Evolutionary conservation across 2,329 filamentous ascomycete genomes (phyloP).

Genomic region (Teratosphaeria zuluensis): DNA sequence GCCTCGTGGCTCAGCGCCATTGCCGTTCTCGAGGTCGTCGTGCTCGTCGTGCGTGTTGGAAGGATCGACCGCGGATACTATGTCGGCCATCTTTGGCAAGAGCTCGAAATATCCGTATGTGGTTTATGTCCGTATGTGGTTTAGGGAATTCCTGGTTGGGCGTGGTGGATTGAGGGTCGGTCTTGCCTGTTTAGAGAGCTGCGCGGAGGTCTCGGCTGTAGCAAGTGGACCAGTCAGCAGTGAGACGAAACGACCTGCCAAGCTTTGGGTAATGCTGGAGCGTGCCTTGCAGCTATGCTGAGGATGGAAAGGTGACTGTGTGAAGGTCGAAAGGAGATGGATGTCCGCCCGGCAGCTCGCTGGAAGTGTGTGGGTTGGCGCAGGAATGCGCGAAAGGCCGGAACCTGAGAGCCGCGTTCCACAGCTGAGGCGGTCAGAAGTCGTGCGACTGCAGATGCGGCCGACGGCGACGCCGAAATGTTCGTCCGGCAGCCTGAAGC

Average conservation of each 20-base stretch:
- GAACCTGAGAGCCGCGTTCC: neutral
- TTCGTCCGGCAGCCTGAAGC: neutral
- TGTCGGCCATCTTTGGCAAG: conserved; percentile 10
- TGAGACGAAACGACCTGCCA: neutral
- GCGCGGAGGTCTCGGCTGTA: neutral
- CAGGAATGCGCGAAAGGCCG: neutral
- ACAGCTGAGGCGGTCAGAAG: neutral
- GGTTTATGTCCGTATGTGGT: neutral
- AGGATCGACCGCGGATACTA: conserved; percentile 11
- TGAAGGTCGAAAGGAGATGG: neutral
- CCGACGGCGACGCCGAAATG: neutral
- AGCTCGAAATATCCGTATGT: neutral
- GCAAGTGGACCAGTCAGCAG: neutral
- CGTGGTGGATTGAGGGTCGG: neutral
- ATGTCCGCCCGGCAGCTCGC: neutral
- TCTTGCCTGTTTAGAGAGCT: neutral
- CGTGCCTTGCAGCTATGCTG: neutral
- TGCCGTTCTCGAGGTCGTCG: conserved; percentile 59
- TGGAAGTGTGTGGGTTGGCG: neutral
- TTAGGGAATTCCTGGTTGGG: neutral
- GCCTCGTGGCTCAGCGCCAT: conserved; percentile 55
- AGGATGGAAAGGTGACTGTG: no score
- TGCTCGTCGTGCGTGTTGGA: conserved; percentile 37
- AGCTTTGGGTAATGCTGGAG: neutral
- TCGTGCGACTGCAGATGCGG: neutral